Base-by-base conservation (phyloP, 73 alveolate genomes). In the Blepharisma stoltei region DNA sequence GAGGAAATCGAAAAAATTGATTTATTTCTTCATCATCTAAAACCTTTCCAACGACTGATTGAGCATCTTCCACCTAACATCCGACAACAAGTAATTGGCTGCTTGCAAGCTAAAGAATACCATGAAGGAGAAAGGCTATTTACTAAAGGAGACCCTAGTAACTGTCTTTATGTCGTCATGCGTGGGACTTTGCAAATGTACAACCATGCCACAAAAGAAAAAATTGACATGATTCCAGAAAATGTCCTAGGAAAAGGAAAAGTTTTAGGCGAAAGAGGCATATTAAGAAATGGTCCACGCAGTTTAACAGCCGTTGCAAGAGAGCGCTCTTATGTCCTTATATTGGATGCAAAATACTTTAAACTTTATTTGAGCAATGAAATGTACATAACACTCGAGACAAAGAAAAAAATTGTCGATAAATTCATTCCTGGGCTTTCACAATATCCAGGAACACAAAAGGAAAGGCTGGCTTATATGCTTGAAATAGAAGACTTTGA, bases 121-220 rank as follows among this genome's bases (percentile, higher is more conserved):
- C 3, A 32, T 32, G 41, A 32, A 25, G 73, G 73, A n/a, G 73
- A 60, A 25, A 25, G 14, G 46, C 14, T 60, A 2, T 60, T 60
- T 60, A n/a, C 46, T 3, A 60, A 60, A 60, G 73, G 73, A 1
- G 73, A 60, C 47, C 73, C 73, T 14, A 60, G 73, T 60, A 14
- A n/a, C 2, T 18, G 11, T 60, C 23, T 14, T 60, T 60, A 60
- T 60, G 14, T 60, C 46, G 45, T 60, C 46, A 8, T 60, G 23
- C 46, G 23, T 9, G 73, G 73, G 11, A 14, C 37, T 18, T 14
- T 60, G 2, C 46, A 60, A 60, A 38, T 38, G 14, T 60, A 20
- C 46, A 60, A 60, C 46, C 46, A 60, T 14, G 73, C 14, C 14
- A 14, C 46, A 18, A 38, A 60, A 8, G 73, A 38, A 11, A 25